Percentiles rank a stretch among this genome's conserved stretches.
These are phyloP conservation scores for Kazachstania sp. DNA, from an alignment of 1,139 yeast species.

Conservation along the genomic window DNA sequence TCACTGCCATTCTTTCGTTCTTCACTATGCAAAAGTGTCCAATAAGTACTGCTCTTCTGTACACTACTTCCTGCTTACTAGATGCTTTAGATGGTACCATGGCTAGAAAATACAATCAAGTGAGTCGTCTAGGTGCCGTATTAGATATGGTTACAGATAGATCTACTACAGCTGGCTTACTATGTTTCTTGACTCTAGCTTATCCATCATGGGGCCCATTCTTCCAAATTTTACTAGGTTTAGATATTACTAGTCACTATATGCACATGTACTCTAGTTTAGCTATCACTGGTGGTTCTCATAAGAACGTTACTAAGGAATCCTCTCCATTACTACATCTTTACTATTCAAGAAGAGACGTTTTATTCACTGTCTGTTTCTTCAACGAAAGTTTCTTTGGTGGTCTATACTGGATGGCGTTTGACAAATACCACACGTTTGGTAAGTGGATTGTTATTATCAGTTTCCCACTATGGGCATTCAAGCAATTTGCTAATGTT, in stretches of 20 bases:
- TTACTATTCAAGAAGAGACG: conserved; percentile 79
- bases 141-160: conserved; percentile 98
- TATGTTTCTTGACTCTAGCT: conserved; percentile 73
- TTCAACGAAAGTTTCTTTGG: conserved; percentile 89
- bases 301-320: conserved; percentile 71
- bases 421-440: conserved; percentile 37
- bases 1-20: conserved; percentile 73
- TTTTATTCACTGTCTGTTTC: conserved; percentile 81
- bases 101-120: conserved; percentile 82
- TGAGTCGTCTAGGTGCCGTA: conserved; percentile 91
- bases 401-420: conserved; percentile 69
- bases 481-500: conserved; percentile 85
- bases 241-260: conserved; percentile 92
- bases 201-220: conserved; percentile 54
- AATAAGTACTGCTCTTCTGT: conserved; percentile 60
- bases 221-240: conserved; percentile 80
- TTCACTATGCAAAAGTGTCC: conserved; percentile 80
- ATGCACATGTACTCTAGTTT: conserved; percentile 98
- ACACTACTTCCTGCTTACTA: conserved; percentile 80
- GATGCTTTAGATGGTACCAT: conserved; percentile 98
- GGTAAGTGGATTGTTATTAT: conserved; percentile 49
- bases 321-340: conserved; percentile 67
- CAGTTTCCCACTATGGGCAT: conserved; percentile 79
- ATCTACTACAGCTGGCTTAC: conserved; percentile 87
- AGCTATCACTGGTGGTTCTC: conserved; percentile 68